Conservation (phyloP, 441 rosid genomes). For the Eruca vesicaria region DNA sequence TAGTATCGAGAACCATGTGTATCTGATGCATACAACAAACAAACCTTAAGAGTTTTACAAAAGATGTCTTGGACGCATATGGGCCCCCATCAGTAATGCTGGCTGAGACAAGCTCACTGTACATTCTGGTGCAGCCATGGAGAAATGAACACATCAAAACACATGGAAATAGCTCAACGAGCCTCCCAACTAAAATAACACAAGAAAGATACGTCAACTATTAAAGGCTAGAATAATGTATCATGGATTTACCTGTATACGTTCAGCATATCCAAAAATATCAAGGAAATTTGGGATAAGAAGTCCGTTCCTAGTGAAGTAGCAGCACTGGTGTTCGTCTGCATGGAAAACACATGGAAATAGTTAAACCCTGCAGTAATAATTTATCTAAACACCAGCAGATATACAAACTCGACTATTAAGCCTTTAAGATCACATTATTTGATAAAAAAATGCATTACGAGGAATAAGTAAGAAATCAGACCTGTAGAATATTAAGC, state of each 20-base stretch:
- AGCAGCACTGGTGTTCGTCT: slow-evolving; percentile 99
- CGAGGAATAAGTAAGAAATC: neutral
- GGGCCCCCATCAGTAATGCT: slow-evolving; percentile 97
- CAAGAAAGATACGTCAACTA: neutral
- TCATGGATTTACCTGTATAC: slow-evolving; percentile 77
- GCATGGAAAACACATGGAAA: slow-evolving; percentile 31
- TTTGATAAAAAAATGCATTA: neutral
- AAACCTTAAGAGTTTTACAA: slow-evolving; percentile 90
- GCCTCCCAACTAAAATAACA: neutral
- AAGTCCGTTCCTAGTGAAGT: slow-evolving; percentile 91
- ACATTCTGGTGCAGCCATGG: slow-evolving; percentile 73
- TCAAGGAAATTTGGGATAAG: slow-evolving; percentile 82
- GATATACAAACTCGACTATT: neutral
- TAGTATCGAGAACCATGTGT: slow-evolving; percentile 6
- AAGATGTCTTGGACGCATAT: slow-evolving; percentile 87
- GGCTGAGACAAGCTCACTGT: slow-evolving; percentile 97
- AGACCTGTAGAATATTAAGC: slow-evolving; percentile 94
- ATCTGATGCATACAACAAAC: neutral
- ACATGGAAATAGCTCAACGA: neutral
- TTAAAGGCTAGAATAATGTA: neutral
- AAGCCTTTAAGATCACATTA: neutral
- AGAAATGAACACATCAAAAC: neutral
- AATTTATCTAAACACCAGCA: neutral
- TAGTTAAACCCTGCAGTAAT: neutral
- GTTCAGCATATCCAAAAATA: slow-evolving; percentile 98